Base-by-base conservation (phyloP, 2,329 filamentous ascomycete species). In the Microdochium trichocladiopsis region DNA sequence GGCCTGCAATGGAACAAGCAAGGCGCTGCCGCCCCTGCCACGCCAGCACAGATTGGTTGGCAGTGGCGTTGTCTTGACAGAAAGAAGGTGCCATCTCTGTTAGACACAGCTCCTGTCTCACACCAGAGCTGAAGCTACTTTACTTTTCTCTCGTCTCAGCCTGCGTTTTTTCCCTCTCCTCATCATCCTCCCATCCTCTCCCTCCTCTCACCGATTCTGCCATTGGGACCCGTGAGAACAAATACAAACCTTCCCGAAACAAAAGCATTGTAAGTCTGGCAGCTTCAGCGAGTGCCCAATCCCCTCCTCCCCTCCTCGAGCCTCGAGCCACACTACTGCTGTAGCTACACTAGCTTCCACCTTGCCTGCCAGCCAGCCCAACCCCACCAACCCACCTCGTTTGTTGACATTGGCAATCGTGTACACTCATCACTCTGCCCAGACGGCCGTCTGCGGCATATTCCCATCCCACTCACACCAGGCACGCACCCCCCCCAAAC, bases 11-110 rank as follows among this genome's bases (percentile, higher is more conserved):
- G 28, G 28, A 14, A 33, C 8, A 33, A 9, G 28, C 28, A 8
- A 9, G 28, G 28, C 28, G 8, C 28, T 33, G 28, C 33, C 14
- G 33, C 33, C 33, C 33, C 4, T 37, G 41, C 41, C 41, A 18
- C 6, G 41, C 12, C 41, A 21, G 21, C 10, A 8, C 11, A 23
- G 12, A 18, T 8, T 12, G 6, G 41, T 18, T 22, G 41, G n/a
- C 41, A 45, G 41, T 45, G 41, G 41, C 41, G 41, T 45, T 41
- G n/a, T n/a, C n/a, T n/a, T n/a, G n/a, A n/a, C n/a, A n/a, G n/a
- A n/a, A n/a, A n/a, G n/a, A n/a, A n/a, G n/a, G n/a, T n/a, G n/a
- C n/a, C n/a, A n/a, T n/a, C n/a, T n/a, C n/a, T n/a, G n/a, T n/a
- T n/a, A 12, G 18, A 8, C 18, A 18, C 41, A 45, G 41, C 3